Conservation (phyloP, 2,329 filamentous ascomycete genomes). For the Pseudogymnoascus sp. region DNA sequence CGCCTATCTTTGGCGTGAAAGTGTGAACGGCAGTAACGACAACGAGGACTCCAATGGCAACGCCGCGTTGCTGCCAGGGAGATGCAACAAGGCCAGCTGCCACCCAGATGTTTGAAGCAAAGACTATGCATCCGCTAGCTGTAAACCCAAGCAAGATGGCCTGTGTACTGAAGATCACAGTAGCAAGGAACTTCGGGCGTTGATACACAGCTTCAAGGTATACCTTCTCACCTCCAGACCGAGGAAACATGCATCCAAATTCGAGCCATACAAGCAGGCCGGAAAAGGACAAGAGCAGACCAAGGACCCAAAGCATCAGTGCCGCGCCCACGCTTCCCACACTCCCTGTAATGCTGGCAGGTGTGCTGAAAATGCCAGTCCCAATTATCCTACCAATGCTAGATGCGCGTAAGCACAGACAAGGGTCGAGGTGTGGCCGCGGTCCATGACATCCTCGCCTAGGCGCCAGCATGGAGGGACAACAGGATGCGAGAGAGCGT, state of each 20-base stretch:
- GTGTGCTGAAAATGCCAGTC: slow-evolving; percentile 51
- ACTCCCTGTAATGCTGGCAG: slow-evolving; percentile 44
- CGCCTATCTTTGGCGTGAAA: slow-evolving; percentile 37
- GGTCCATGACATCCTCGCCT: background rate
- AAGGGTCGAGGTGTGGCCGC: background rate
- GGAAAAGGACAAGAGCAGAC: slow-evolving; percentile 36
- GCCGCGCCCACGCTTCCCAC: slow-evolving; percentile 47
- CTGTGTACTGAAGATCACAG: slow-evolving; percentile 45
- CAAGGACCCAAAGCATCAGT: slow-evolving; percentile 47
- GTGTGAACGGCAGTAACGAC: slow-evolving; percentile 41
- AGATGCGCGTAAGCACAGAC: background rate
- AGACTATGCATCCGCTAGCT: slow-evolving; percentile 59
- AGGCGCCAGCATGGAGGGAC: background rate
- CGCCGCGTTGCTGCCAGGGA: slow-evolving; percentile 39
- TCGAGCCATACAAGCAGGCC: slow-evolving; percentile 40
- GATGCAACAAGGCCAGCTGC: slow-evolving; percentile 40
- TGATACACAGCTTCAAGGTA: slow-evolving; percentile 46
- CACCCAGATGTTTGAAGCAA: slow-evolving; percentile 45
- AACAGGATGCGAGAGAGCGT: background rate
- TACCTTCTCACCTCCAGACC: slow-evolving; percentile 43
- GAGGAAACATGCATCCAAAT: slow-evolving; percentile 38
- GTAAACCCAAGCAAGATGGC: slow-evolving; percentile 44
- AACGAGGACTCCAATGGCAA: slow-evolving; percentile 40
- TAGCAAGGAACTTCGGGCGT: slow-evolving; percentile 43
- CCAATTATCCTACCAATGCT: slow-evolving; percentile 43